Evolutionary conservation across 176 grass and related monocot species (phyloP), one percentile per base, ranked within the genome.

Genomic region (Cocos nucifera): DNA sequence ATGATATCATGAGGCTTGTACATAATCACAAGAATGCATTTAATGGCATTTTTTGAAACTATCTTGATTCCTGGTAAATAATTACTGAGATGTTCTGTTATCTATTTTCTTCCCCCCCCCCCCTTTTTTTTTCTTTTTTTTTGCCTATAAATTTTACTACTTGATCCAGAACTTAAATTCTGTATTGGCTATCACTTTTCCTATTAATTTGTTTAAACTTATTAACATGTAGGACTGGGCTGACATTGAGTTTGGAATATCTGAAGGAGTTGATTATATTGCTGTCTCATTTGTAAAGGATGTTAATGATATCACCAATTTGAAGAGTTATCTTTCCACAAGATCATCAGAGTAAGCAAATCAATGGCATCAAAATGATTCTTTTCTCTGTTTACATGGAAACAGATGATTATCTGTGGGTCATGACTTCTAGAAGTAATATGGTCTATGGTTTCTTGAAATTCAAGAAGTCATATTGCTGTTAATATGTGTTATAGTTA

Each of bases 261-360:
- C 80, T 65, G 86, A 89, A 57, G 80, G 80, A 71, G 66, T 84
- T 60, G 77, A 89, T 74, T 89, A 73, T 54, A 75, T 89, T 72
- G 80, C 77, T 23, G 44, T 89, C 62, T 89, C 86, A 71, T 82
- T 89, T 70, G 80, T 89, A 10, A 89, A 80, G 62, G 80, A 84
- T 77, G 80, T 66, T 67, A 63, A 77, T 74, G 80, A 89, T 53
- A 78, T 89, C 39, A 89, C 77, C 20, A 57, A 67, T 19, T 54
- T 89, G 80, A 89, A 89, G 61, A 70, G 63, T 53, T 89, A 84
- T 50, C 68, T 89, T 49, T 80, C 73, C 67, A 80, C 60, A 70
- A 84, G 61, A 84, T 89, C 80, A 71, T 66, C 74, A 63, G 77
- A 80, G 86, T 84, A 58, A 84, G 85, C 65, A 80, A 5, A 69